Evolutionary conservation across 495 filamentous ascomycete species (phyloP), one percentile per base, ranked within the genome.

Genomic region (Opeltia flavorubescens): DNA sequence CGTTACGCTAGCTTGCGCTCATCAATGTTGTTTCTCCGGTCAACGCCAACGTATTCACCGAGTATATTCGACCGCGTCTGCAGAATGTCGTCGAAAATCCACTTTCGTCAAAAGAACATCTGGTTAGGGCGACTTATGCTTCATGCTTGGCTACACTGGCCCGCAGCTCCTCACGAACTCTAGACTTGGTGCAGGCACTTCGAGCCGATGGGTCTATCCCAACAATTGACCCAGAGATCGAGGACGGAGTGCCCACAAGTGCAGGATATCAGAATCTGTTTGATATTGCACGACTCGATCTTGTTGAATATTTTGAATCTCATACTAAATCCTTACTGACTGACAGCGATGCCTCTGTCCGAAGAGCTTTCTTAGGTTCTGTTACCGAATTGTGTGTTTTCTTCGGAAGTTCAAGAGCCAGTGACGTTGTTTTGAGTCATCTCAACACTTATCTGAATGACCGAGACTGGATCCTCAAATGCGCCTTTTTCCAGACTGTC

Each of bases 391-490:
- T 99, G 0, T 99, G 93, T 58, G 78, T 95, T 45, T 96, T 96
- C 62, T 96, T 99, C 51, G 91, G 91, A 12, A 89, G 79, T 43
- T 62, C 78, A 20, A 83, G 86, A 57, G 80, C 91, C 2, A 96
- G 88, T 57, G 93, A 99, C 56, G 85, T 96, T 13, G 81, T 99
- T 30, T 65, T 96, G 4, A 93, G 86, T 30, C 91, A 99, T 60
- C 66, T 99, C 20, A 99, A 96, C 58, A 99, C 93, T 0, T 99
- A 99, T 54, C 70, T 99, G 6, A 99, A 99, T 54, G 93, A 95
- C 55, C 76, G 79, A 45, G 89, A 96, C 57, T 99, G 93, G 93
- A 84, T 86, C 59, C 66, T 99, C 20, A 94, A 94, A 60, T 94
- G 86, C 57, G 87, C 93, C 17, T 96, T 96, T 59, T 94, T 99